These are phyloP conservation scores for Aspergillus terreus DNA, from an alignment of 2,329 filamentous ascomycete species.

Conservation along the genomic window DNA sequence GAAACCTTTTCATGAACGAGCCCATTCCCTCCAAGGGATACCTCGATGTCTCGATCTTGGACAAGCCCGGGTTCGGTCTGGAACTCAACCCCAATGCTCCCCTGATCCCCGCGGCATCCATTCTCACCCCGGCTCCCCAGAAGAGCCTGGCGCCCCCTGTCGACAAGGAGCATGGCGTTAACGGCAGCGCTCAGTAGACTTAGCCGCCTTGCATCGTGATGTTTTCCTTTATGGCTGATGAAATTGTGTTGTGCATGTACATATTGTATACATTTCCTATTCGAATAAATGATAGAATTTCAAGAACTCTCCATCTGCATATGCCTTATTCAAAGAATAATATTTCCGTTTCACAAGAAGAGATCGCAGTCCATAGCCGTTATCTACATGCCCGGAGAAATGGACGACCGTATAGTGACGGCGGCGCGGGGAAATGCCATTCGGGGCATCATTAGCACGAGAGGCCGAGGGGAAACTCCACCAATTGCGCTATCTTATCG, in stretches of 20 bases:
- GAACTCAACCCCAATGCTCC: constrained; percentile 79
- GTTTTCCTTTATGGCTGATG: not conserved
- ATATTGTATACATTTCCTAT: not conserved
- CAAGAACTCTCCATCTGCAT: not conserved
- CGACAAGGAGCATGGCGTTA: constrained; percentile 21
- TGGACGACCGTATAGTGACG: not conserved
- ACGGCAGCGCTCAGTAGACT: constrained; percentile 13
- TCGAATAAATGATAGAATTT: not conserved
- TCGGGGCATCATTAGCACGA: constrained; percentile 33
- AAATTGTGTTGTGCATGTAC: not conserved
- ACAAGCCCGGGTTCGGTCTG: constrained; percentile 87
- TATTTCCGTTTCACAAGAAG: not conserved
- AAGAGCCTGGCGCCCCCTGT: constrained; percentile 41
- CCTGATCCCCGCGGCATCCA: constrained; percentile 69
- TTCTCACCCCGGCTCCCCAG: constrained; percentile 64
- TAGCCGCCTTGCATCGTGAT: not conserved
- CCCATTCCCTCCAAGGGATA: constrained; percentile 81
- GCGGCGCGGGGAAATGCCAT: constrained; percentile 14
- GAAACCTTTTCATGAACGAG: constrained; percentile 85
- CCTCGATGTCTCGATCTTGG: constrained; percentile 72
- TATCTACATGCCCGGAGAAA: not conserved
- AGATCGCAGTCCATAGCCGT: not conserved
- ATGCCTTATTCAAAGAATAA: not conserved
- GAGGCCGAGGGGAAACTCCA: constrained; percentile 18
- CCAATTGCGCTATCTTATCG: constrained; percentile 19